A percentile compares a stretch with the other conserved stretches of the same genome.
phyloP scores from a whole-genome alignment of 2,329 filamentous ascomycete genomes.

The Alternaria sp. region DNA sequence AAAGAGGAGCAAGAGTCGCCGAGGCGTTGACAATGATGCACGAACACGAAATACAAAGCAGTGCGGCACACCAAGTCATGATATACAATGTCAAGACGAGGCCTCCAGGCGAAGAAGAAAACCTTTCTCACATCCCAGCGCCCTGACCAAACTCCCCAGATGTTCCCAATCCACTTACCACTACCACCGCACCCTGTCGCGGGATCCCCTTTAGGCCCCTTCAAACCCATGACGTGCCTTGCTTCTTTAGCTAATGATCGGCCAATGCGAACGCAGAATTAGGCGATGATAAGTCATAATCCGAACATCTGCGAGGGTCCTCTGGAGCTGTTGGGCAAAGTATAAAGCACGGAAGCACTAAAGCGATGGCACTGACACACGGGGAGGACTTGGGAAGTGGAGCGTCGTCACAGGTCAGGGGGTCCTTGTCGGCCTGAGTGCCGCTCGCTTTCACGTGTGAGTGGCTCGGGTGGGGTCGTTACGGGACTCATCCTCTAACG shows the following conservation, averaged over 20 bases:
- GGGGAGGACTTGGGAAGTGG: constrained; percentile 8
- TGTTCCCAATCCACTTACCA: constrained; percentile 9
- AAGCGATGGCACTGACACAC: constrained; percentile 6
- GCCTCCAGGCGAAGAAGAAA: not conserved
- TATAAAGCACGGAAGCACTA: not conserved
- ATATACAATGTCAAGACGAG: not conserved
- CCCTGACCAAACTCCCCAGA: constrained; percentile 6
- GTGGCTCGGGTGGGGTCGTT: not conserved
- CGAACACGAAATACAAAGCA: not conserved
- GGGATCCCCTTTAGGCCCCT: constrained; percentile 6
- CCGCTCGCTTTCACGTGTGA: not conserved
- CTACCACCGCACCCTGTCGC: constrained; percentile 10
- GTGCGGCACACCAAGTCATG: not conserved
- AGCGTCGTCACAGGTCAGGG: constrained; percentile 3
- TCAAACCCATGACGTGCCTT: constrained; percentile 5
- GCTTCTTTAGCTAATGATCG: constrained; percentile 2
- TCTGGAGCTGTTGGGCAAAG: constrained; percentile 9
- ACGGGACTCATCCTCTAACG: not conserved
- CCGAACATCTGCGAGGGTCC: not conserved
- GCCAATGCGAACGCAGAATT: constrained; percentile 1
- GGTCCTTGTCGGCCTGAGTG: not conserved
- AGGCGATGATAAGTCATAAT: constrained; percentile 2
- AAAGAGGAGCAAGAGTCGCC: constrained; percentile 2
- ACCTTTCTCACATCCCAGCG: not conserved
- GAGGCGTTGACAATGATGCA: not conserved